Evolutionary conservation across 2,329 filamentous ascomycete species (phyloP), one percentile per base, ranked within the genome.

Genomic region (Cadophora sp.): DNA sequence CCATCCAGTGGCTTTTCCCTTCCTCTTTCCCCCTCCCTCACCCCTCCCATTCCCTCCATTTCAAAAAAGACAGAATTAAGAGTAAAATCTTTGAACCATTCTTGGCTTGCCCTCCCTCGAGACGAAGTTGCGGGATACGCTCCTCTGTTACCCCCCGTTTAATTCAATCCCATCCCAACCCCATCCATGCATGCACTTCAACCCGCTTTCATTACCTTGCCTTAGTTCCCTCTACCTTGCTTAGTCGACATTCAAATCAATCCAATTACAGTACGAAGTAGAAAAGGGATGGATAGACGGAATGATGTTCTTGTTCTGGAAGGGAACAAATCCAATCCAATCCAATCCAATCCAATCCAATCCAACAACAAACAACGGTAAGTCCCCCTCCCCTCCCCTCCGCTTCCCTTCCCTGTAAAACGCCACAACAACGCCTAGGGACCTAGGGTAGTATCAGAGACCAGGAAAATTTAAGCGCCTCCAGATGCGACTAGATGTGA

Each of bases 401-500:
- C 51, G n/a, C n/a, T n/a, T n/a, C 9, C 39, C 6, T 22, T 16
- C 48, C 53, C 20, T 20, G 30, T 56, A 3, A 24, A 24, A 55
- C 27, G 51, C 51, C 30, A 55, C 51, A 16, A 13, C 50, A 30
- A 53, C 14, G 24, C 18, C 53, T n/a, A 24, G n/a, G 55, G 11
- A n/a, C n/a, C n/a, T 14, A 56, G 24, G 53, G 53, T 30, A n/a
- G 30, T 27, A 53, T 30, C 50, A 53, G 27, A 30, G 6, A 3
- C 27, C 3, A 30, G 27, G 11, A 43, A 27, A 58, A 33, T 36
- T 18, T 56, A 58, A 58, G 55, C 55, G 55, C 55, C 55, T 58
- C 55, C 55, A 53, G 50, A 53, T 53, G 50, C 33, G 50, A 53
- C 50, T 33, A 53, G 55, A 58, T 58, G 55, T 58, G 55, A 58